Conservation (phyloP, 2,329 filamentous ascomycete genomes). For the Aspergillus udagawae region DNA sequence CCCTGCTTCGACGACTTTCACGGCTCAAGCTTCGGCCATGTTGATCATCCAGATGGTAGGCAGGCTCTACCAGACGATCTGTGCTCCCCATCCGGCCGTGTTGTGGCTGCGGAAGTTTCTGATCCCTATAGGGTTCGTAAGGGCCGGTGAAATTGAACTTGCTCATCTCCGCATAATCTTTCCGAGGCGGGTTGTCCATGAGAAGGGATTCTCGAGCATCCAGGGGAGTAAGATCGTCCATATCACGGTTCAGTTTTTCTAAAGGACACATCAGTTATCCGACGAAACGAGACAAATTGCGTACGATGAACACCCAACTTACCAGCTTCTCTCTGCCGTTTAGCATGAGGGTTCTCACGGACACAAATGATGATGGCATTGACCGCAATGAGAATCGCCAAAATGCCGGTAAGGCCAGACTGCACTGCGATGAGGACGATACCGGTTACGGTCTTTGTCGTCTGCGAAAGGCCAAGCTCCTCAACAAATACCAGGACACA, state of each 20-base stretch:
- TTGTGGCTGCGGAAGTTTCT: slow-evolving; percentile 19
- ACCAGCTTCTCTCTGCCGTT: slow-evolving; percentile 85
- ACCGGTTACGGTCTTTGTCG: slow-evolving; percentile 89
- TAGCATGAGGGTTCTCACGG: slow-evolving; percentile 85
- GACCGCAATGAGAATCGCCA: slow-evolving; percentile 83
- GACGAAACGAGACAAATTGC: slow-evolving; percentile 8
- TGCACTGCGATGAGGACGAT: slow-evolving; percentile 93
- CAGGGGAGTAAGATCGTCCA: slow-evolving; percentile 79
- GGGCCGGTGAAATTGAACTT: slow-evolving; percentile 39
- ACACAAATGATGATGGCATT: slow-evolving; percentile 81
- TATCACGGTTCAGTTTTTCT: slow-evolving; percentile 74
- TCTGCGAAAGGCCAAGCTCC: slow-evolving; percentile 82
- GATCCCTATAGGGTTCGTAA: slow-evolving; percentile 39
- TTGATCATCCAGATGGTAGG: slow-evolving; percentile 22
- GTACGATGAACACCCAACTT: slow-evolving; percentile 41
- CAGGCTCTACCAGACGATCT: slow-evolving; percentile 30
- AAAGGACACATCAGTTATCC: slow-evolving; percentile 17
- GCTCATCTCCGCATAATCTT: slow-evolving; percentile 34
- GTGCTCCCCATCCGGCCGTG: slow-evolving; percentile 29
- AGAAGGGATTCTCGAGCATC: slow-evolving; percentile 70
- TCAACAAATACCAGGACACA: slow-evolving; percentile 94
- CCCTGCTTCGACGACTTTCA: slow-evolving; percentile 20
- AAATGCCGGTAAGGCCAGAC: slow-evolving; percentile 71
- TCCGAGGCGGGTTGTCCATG: slow-evolving; percentile 53
- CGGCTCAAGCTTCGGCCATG: slow-evolving; percentile 25